These are phyloP conservation scores for Cladophialophora yegresii DNA, from an alignment of 2,329 filamentous ascomycete genomes.

Conservation along the genomic window DNA sequence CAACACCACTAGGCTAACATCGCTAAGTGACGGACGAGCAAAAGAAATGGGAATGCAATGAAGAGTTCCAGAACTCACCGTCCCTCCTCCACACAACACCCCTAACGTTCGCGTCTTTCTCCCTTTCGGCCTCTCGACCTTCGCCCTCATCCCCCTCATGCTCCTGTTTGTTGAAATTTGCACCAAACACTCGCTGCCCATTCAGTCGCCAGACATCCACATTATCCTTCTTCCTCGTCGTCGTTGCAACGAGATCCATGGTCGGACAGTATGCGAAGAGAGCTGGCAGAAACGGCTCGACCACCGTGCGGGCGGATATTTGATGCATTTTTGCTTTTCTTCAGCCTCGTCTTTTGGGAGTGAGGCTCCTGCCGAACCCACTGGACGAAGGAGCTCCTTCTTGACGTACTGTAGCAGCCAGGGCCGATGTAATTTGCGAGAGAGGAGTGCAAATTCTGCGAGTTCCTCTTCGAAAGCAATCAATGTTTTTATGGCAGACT, in stretches of 20 bases:
- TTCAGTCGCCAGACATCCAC: slow-evolving; percentile 77
- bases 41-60: slow-evolving; percentile 9
- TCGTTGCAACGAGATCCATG: slow-evolving; percentile 76
- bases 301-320: slow-evolving; percentile 47
- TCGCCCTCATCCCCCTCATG: slow-evolving; percentile 43
- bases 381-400: neutral
- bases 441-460: neutral
- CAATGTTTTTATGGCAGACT: neutral
- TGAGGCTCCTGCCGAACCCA: neutral
- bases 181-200: slow-evolving; percentile 67
- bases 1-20: neutral
- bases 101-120: slow-evolving; percentile 13
- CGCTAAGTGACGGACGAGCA: neutral
- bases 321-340: slow-evolving; percentile 37
- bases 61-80: slow-evolving; percentile 51
- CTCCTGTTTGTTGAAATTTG: slow-evolving; percentile 35
- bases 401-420: neutral
- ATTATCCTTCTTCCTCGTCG: slow-evolving; percentile 34
- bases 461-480: neutral
- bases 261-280: slow-evolving; percentile 75
- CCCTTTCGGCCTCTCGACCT: slow-evolving; percentile 31
- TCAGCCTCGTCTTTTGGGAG: neutral
- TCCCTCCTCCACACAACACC: slow-evolving; percentile 66
- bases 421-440: neutral
- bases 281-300: slow-evolving; percentile 53